Conservation (phyloP, 2,329 filamentous ascomycete genomes). For the Exophiala sideris region DNA sequence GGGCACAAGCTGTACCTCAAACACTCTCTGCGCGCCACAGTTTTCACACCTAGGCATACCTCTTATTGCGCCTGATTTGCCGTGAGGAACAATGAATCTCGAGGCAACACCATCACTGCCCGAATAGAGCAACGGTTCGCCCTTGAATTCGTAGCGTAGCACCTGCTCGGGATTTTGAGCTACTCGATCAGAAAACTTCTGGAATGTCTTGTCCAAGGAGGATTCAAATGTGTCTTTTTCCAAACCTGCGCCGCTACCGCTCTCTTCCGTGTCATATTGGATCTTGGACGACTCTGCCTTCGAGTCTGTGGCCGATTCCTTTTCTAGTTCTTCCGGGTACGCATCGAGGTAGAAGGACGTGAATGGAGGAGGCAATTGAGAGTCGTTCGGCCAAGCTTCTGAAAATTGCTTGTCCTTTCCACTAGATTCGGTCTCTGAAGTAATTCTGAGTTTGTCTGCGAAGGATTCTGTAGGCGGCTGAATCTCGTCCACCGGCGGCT, state of each 20-base stretch:
- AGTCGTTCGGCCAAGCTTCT: slow-evolving; percentile 72
- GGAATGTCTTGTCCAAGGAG: slow-evolving; percentile 70
- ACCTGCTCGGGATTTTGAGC: slow-evolving; percentile 79
- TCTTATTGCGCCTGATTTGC: slow-evolving; percentile 22
- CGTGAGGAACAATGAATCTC: slow-evolving; percentile 44
- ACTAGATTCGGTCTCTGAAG: slow-evolving; percentile 31
- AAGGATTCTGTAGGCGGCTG: slow-evolving; percentile 70
- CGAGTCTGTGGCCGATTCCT: slow-evolving; percentile 35
- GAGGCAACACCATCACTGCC: slow-evolving; percentile 71
- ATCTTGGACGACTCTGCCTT: slow-evolving; percentile 38
- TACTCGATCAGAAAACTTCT: slow-evolving; percentile 74
- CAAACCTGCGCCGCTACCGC: slow-evolving; percentile 35
- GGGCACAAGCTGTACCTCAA: slow-evolving; percentile 90
- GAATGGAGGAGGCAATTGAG: slow-evolving; percentile 67
- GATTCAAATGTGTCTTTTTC: slow-evolving; percentile 74
- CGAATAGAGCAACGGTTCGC: slow-evolving; percentile 73
- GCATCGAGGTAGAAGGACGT: slow-evolving; percentile 80
- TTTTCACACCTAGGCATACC: slow-evolving; percentile 70
- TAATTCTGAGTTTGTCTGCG: slow-evolving; percentile 63
- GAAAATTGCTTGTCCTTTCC: slow-evolving; percentile 27
- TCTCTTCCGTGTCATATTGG: slow-evolving; percentile 34
- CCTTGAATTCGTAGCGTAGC: slow-evolving; percentile 74
- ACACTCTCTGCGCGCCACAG: slow-evolving; percentile 72
- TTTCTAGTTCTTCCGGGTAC: slow-evolving; percentile 81
- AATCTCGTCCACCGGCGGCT: slow-evolving; percentile 32